Evolutionary conservation across 2,329 filamentous ascomycete species (phyloP), one percentile per base, ranked within the genome.

Genomic region (Fusarium odoratissimum): DNA sequence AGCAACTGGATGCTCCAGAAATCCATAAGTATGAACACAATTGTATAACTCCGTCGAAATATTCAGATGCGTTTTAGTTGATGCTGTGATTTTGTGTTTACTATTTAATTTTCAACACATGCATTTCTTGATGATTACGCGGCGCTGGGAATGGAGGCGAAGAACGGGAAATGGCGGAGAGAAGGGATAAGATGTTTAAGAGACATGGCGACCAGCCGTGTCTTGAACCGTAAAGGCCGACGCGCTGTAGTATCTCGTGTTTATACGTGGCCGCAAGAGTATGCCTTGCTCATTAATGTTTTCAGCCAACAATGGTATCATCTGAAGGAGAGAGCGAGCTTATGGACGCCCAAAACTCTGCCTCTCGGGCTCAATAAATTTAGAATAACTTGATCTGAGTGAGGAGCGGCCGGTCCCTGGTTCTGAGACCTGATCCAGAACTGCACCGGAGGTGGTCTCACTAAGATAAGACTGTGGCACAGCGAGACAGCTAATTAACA

Each of bases 131-230:
- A 54, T 19, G 63, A 46, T 67, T 67, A 68, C 64, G 64, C 46
- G 64, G 64, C 64, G 51, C 19, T 54, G 63, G 55, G 64, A 67
- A 67, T 67, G 64, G 55, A 68, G 55, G 63, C 64, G 60, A 67
- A 35, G 31, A 31, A 23, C 16, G 37, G 31, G 63, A 54, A 62
- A 67, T 67, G 55, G 35, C 17, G 35, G 44, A 67, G 48, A 33
- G 37, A 62, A 68, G 37, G 60, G 63, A 38, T 31, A 42, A 21
- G 17, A 30, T 31, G 31, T 67, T 68, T 48, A 16, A 38, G 64
- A 68, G 64, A 67, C 64, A 67, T 49, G 42, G 48, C 48, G 35
- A 35, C 19, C 17, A 38, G 35, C 45, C 35, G n/a, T 28, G 45
- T 48, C 33, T 38, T 16, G 19, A 58, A 44, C n/a, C 25, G 28